These are phyloP conservation scores for Cadophora malorum DNA, from an alignment of 2,329 filamentous ascomycete genomes.

Conservation along the genomic window DNA sequence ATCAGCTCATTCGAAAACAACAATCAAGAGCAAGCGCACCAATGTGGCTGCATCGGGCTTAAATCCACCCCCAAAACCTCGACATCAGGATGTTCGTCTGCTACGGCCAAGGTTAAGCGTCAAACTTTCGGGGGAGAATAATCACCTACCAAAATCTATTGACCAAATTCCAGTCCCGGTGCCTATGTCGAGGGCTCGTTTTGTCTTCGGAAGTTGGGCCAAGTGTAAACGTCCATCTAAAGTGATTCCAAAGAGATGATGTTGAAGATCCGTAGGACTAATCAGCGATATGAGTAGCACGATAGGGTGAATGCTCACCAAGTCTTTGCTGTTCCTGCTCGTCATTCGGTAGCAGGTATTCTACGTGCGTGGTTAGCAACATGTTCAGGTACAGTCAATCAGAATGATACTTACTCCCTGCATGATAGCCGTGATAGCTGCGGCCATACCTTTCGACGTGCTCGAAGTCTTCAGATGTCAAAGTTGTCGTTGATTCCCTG, in stretches of 20 bases:
- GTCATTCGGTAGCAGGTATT: slow-evolving; percentile 16
- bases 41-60: slow-evolving; percentile 4
- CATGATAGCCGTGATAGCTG: not conserved
- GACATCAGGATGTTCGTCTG: slow-evolving; percentile 7
- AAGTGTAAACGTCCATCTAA: slow-evolving; percentile 10
- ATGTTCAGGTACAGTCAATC: not conserved
- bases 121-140: not conserved
- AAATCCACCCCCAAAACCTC: slow-evolving; percentile 13
- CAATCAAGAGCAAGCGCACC: not conserved
- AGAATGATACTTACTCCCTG: slow-evolving; percentile 6
- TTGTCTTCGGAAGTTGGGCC: not conserved
- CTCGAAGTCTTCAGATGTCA: not conserved
- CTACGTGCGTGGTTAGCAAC: slow-evolving; percentile 1
- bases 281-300: not conserved
- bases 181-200: slow-evolving; percentile 19
- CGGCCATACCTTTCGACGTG: slow-evolving; percentile 13
- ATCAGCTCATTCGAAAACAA: slow-evolving; percentile 14
- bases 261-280: slow-evolving; percentile 6
- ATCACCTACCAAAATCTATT: slow-evolving; percentile 10
- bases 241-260: slow-evolving; percentile 6
- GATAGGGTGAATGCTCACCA: slow-evolving; percentile 10
- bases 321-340: slow-evolving; percentile 11
- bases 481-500: slow-evolving; percentile 7
- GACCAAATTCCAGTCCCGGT: slow-evolving; percentile 20
- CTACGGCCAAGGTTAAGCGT: slow-evolving; percentile 7